Conservation (phyloP, 73 alveolate species). For the Paramecium caudatum region DNA sequence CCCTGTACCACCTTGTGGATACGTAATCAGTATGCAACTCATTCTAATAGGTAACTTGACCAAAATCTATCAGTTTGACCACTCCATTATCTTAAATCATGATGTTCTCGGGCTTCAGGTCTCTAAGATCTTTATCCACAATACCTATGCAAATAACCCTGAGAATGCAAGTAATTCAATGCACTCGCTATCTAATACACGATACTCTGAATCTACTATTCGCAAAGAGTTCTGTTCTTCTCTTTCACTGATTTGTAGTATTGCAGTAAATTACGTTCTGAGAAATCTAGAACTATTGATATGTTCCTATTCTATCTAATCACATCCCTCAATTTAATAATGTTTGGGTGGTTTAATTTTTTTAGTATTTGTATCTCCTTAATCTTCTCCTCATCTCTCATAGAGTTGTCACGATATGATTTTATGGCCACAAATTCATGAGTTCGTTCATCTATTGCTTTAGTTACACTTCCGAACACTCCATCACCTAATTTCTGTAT, state of each 20-base stretch:
- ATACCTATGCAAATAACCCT: conserved; percentile 56
- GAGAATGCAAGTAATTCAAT: conserved; percentile 3
- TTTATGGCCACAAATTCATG: conserved; percentile 59
- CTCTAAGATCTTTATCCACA: not conserved
- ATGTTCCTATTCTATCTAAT: not conserved
- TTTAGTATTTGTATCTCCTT: conserved; percentile 53
- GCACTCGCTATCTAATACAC: conserved; percentile 62
- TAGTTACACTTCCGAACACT: conserved; percentile 47
- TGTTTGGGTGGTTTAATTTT: conserved; percentile 58
- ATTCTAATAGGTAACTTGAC: conserved; percentile 44
- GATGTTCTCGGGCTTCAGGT: conserved; percentile 59
- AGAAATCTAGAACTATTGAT: conserved; percentile 42
- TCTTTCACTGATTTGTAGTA: conserved; percentile 42
- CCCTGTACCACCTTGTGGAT: conserved; percentile 70
- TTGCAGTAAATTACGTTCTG: conserved; percentile 42
- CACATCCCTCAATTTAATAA: conserved; percentile 56
- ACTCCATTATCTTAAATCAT: conserved; percentile 66
- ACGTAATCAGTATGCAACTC: conserved; percentile 64
- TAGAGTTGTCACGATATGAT: conserved; percentile 14
- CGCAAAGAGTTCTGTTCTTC: conserved; percentile 51
- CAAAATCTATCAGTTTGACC: conserved; percentile 61
- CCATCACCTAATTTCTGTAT: conserved; percentile 64
- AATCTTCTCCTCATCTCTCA: conserved; percentile 36
- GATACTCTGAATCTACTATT: conserved; percentile 48
- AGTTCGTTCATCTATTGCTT: conserved; percentile 67